Evolutionary conservation across 768 basidiomycete species (phyloP), one percentile per base, ranked within the genome.

Genomic region (Megacollybia marginata): DNA sequence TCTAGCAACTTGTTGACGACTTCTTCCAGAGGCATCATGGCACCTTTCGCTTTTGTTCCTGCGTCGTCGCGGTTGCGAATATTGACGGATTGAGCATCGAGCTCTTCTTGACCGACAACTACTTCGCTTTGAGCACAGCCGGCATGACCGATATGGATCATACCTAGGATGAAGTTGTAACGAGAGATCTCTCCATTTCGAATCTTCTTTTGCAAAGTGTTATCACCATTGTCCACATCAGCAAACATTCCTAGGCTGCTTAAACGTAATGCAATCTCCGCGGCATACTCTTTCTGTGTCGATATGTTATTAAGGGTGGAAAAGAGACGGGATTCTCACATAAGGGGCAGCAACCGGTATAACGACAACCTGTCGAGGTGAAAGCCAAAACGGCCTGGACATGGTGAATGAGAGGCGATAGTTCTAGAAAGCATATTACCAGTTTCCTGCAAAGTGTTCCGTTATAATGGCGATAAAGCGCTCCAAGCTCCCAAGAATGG

Each of bases 361-460:
- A 51, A 98, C 88, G 16, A 96, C 70, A 28, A 95, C 84, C 69
- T 98, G 96, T 33, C 96, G 80, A n/a, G 96, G 96, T 0, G 90
- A 93, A 46, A 98, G 60, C 96, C 96, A 99, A 77, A 98, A 96
- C 2, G 96, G 96, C 92, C 91, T 92, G 36, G 54, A 44, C 44
- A 47, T 38, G 43, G 35, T 52, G 33, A 33, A 42, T 47, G 47
- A 48, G 23, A 47, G 36, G 15, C 44, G 23, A 33, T 19, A 36
- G 16, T 15, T 32, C 40, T 32, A 33, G 34, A 28, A 47, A 31
- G 4, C 13, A 19, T 46, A 56, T 33, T 57, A 90, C 95, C 96
- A 99, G 72, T 97, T 98, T 10, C 96, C 96, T 42, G 85, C 95
- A 61, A 92, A 94, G 62, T 97, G 93, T 64, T 99, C 96, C 3